phyloP scores from a whole-genome alignment of 2,329 filamentous ascomycete genomes.

The Periconia sp. region DNA sequence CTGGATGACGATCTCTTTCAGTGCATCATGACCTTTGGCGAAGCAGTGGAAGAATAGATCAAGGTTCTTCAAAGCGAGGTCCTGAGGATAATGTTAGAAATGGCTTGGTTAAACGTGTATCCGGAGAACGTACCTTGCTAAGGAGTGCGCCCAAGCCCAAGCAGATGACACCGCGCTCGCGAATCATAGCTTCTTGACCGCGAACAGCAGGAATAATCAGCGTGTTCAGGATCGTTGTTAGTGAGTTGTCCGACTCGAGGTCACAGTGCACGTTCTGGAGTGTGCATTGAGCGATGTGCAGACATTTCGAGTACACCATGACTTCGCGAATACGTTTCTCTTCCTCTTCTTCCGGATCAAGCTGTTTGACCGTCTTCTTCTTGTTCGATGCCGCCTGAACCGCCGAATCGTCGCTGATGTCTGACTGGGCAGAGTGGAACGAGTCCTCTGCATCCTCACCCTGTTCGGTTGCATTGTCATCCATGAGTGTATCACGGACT shows the following conservation, averaged over 20 bases:
- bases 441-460: constrained; percentile 62
- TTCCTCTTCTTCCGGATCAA: constrained; percentile 56
- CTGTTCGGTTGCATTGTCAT: constrained; percentile 59
- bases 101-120: neutral
- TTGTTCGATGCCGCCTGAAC: constrained; percentile 48
- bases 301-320: constrained; percentile 96
- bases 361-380: constrained; percentile 38
- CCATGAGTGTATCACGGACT: constrained; percentile 88
- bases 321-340: constrained; percentile 84
- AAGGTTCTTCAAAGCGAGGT: constrained; percentile 88
- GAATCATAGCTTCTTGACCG: constrained; percentile 87
- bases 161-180: constrained; percentile 86
- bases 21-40: constrained; percentile 82
- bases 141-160: constrained; percentile 89
- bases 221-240: constrained; percentile 98
- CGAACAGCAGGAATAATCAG: constrained; percentile 93
- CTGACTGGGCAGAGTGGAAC: constrained; percentile 91
- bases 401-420: constrained; percentile 63
- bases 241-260: constrained; percentile 82
- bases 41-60: constrained; percentile 95
- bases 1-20: constrained; percentile 88
- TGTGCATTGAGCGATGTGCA: constrained; percentile 98
- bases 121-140: constrained; percentile 63
- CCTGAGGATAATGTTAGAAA: constrained; percentile 45
- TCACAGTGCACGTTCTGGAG: constrained; percentile 87